Percentiles rank a stretch among this genome's conserved stretches.
Conservation (phyloP, 306 rosid species). For the Cicer bijugum region DNA sequence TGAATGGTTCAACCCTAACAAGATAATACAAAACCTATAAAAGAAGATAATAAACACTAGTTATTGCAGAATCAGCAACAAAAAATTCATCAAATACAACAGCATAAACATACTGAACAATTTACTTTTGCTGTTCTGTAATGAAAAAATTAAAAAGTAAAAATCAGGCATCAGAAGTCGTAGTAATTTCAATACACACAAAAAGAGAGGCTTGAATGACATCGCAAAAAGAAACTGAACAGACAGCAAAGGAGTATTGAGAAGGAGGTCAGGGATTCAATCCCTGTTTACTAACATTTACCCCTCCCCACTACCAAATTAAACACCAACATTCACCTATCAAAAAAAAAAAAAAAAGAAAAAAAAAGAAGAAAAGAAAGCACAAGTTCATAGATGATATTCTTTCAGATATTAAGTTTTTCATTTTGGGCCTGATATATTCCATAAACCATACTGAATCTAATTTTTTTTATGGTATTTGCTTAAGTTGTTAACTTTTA, state of each 20-base stretch:
- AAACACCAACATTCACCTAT: too few relatives aligned
- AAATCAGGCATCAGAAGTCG: conserved; percentile 29
- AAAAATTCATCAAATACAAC: conserved; percentile 33
- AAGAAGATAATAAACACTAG: conserved; percentile 42
- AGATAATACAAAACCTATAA: conserved; percentile 94
- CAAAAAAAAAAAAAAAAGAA: too few relatives aligned
- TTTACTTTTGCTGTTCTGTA: conserved; percentile 15
- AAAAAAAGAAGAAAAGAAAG: not conserved
- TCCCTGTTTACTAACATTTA: too few relatives aligned
- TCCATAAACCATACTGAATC: not conserved
- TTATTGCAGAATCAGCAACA: conserved; percentile 31
- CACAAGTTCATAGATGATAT: not conserved
- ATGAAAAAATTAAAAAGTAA: conserved; percentile 5
- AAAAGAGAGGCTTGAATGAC: conserved; percentile 16
- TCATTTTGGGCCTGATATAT: not conserved
- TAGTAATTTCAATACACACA: conserved; percentile 27
- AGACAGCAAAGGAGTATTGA: not conserved
- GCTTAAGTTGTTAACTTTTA: conserved; percentile 1
- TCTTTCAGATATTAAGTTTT: conserved; percentile 29
- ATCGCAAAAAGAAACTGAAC: conserved; percentile 7
- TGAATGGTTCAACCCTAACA: conserved; percentile 96
- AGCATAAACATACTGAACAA: conserved; percentile 14
- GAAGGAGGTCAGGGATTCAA: too few relatives aligned
- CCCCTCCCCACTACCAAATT: too few relatives aligned
- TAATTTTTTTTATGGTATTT: not conserved